Evolutionary conservation across 345 rosid genomes (phyloP), one percentile per base, ranked within the genome.

Genomic region (Aquilaria sinensis): DNA sequence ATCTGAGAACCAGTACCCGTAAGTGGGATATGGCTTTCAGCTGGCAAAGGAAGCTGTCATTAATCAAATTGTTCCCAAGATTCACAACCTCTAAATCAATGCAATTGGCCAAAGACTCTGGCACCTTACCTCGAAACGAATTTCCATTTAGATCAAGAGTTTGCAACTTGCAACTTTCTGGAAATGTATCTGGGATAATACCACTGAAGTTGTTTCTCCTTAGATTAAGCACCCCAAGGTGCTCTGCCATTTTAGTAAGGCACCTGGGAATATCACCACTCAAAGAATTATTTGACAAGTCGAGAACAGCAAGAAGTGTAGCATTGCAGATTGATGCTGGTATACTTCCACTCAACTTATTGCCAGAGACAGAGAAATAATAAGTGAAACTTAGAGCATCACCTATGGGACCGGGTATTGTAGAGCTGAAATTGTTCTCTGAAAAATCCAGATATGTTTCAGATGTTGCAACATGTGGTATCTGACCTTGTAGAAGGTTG

Each of bases 241-340:
- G 12, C 34, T 3, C 6, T 6, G 30, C 43, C 57, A 15, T 49
- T 3, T 31, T 9, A 46, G 9, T 51, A n/a, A 75, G n/a, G 47
- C 83, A 73, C 23, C 14, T 4, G 31, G 83, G 88, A 33, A 85
- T 52, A 1, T 4, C 4, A 15, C 77, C 80, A 12, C 0, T 61
- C 59, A 85, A 69, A 3, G 31, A 51, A 61, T 85, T 85, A 52
- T 55, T 48, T 2, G 91, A 85, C 58, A 79, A 4, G 51, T 79
- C 80, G 51, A 85, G 75, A 13, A 72, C 63, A 59, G 6, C 3
- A 8, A 82, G 68, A 51, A 0, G 0, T 5, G 5, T 7, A 0
- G 57, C 32, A 29, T 45, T 72, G 80, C 86, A 80, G 6, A 77
- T 9, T 14, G 78, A 77, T 2, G 10, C 4, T 0, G 86, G 88